Evolutionary conservation across 2,329 filamentous ascomycete species (phyloP).

Genomic region (Cytospora chrysosperma): DNA sequence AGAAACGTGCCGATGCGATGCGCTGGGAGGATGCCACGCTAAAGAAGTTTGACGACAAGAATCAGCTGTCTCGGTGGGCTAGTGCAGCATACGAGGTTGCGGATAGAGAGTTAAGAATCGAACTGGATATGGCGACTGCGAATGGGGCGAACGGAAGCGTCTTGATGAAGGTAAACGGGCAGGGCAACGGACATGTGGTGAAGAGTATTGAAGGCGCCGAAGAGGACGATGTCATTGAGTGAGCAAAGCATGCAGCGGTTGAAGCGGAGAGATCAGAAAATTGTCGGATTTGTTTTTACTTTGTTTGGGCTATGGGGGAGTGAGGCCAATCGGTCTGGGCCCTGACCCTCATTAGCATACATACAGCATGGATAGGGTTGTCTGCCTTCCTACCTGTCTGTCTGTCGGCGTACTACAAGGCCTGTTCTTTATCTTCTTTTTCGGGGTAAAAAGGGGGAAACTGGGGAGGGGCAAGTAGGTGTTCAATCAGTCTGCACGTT

Average conservation of each 20-base stretch:
- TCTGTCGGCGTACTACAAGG: not conserved
- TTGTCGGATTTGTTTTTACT: not conserved
- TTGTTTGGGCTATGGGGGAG: not conserved
- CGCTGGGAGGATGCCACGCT: conserved; percentile 69
- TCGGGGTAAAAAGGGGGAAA: not conserved
- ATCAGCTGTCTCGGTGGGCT: conserved; percentile 69
- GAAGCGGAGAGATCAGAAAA: not conserved
- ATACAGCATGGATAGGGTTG: not conserved
- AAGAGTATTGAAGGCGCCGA: conserved; percentile 12
- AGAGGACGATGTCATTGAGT: conserved; percentile 18
- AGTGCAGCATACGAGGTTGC: conserved; percentile 40
- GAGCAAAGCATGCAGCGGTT: not conserved
- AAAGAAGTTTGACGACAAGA: conserved; percentile 62
- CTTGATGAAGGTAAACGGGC: conserved; percentile 10
- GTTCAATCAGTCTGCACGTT: not conserved
- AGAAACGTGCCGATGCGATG: conserved; percentile 70
- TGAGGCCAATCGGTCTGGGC: not conserved
- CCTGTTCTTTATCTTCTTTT: not conserved
- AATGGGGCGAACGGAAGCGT: conserved; percentile 16
- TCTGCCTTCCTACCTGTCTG: not conserved
- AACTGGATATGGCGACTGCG: conserved; percentile 5
- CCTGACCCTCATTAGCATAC: not conserved
- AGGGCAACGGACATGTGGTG: conserved; percentile 18
- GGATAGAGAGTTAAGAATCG: conserved; percentile 26
- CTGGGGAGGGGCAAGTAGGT: not conserved